Evolutionary conservation across 306 rosid genomes (phyloP).

Genomic region (Malus sylvestris): DNA sequence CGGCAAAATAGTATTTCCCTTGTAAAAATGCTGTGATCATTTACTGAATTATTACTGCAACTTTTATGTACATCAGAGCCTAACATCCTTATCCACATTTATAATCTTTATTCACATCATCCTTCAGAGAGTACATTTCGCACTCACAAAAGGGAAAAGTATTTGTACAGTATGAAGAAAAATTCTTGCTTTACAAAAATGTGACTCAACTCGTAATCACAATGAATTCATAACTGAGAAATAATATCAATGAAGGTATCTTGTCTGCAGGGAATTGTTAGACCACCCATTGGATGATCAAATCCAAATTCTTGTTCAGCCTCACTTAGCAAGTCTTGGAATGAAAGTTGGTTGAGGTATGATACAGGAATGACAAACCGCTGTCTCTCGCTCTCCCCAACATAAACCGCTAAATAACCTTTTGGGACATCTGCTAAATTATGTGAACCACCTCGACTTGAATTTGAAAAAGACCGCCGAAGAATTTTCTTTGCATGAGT

Average conservation of each 20-base stretch:
- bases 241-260: conserved; percentile 24
- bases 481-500: conserved; percentile 17
- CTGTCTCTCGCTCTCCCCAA: conserved; percentile 27
- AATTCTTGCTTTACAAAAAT: background rate
- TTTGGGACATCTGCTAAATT: conserved; percentile 23
- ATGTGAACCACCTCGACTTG: background rate
- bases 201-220: background rate
- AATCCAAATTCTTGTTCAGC: conserved; percentile 45
- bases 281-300: conserved; percentile 43
- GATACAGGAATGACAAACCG: conserved; percentile 34
- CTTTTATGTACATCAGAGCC: no score
- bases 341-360: conserved; percentile 31
- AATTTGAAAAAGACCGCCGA: background rate
- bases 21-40: no score
- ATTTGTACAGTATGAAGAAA: background rate
- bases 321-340: conserved; percentile 24
- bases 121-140: background rate
- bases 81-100: no score
- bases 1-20: no score
- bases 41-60: no score
- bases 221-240: conserved; percentile 8
- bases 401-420: conserved; percentile 37
- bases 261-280: conserved; percentile 43
- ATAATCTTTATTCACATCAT: background rate
- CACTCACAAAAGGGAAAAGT: background rate